A percentile compares a stretch with the other conserved stretches of the same genome.
Conservation (phyloP, 1,284 basidiomycete genomes). For the Tylopilus orsonianus region DNA sequence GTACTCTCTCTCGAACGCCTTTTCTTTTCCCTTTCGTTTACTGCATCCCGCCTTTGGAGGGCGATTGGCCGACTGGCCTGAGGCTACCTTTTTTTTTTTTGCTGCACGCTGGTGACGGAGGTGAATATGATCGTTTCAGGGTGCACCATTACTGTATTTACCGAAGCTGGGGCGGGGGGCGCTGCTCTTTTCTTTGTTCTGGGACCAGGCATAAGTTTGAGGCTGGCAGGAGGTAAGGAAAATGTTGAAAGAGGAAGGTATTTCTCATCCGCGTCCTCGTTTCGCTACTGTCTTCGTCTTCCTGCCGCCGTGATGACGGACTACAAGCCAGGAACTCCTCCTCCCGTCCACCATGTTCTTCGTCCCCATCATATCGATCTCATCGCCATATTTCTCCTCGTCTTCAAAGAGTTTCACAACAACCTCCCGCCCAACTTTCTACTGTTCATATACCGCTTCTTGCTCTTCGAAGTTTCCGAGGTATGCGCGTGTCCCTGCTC, state of each 20-base stretch:
- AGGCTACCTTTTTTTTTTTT: conserved; percentile 48
- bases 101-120: conserved; percentile 33
- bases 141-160: conserved; percentile 18
- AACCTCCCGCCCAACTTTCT: conserved; percentile 56
- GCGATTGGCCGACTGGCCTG: conserved; percentile 18
- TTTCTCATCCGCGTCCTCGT: conserved; percentile 14
- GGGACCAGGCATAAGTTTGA: no score
- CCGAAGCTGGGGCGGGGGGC: conserved; percentile 32
- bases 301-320: conserved; percentile 22
- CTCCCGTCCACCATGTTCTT: conserved; percentile 60
- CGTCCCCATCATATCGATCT: conserved; percentile 73
- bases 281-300: background rate
- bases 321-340: conserved; percentile 39
- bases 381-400: conserved; percentile 56
- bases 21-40: conserved; percentile 55
- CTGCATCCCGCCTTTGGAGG: conserved; percentile 28
- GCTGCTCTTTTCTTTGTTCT: conserved; percentile 36
- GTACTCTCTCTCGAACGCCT: conserved; percentile 52
- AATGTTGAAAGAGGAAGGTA: conserved; percentile 27
- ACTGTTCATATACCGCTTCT: conserved; percentile 60
- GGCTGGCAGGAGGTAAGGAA: no score
- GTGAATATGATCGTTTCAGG: conserved; percentile 3
- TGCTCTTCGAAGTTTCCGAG: conserved; percentile 61
- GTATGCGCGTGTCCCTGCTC: conserved; percentile 23
- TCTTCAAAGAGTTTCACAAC: conserved; percentile 55